Evolutionary conservation across 192 early-diverging fungal species (phyloP), one percentile per base, ranked within the genome.

Genomic region (Pecoramyces ruminantium): DNA sequence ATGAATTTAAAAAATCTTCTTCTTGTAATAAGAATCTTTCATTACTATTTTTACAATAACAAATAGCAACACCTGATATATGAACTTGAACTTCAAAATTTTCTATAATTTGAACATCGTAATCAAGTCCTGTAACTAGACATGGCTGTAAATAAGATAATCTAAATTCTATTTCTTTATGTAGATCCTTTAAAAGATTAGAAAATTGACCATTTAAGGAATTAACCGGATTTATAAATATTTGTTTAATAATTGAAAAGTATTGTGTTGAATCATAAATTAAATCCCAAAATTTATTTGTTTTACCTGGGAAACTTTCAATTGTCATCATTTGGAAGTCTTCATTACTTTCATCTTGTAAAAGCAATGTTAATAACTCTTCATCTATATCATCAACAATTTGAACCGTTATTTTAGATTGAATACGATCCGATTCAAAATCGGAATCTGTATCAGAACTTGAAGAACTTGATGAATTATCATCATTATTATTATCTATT

Each of bases 121-220:
- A 91, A 15, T 88, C 84, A 29, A 94, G 80, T n/a, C 90, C 90
- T 18, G 85, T 88, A 38, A 94, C 83, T 16, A 92, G 85, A 84
- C 92, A 94, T 18, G 89, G 88, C 18, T 83, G 79, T 28, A 93
- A 87, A 82, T 91, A 92, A 25, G 86, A 82, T 34, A 93, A 83
- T 79, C 90, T 89, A 28, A 91, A 85, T 30, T 89, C 85, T 29
- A 94, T 81, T 34, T 93, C 92, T 30, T 90, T 82, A 79, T 95
- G 93, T 14, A 93, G 83, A 14, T 85, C 80, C 78, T 87, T 87
- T 84, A 94, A 92, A 30, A 95, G 79, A 16, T 83, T 85, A 3
- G 93, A 92, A 0, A 95, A 87, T 78, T 93, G 92, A 13, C 90
- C 87, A 80, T 93, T 95, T 18, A 93, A 92, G 25, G 51, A 67